phyloP scores from a whole-genome alignment of 2,329 filamentous ascomycete species.

The Drechslera avenae region DNA sequence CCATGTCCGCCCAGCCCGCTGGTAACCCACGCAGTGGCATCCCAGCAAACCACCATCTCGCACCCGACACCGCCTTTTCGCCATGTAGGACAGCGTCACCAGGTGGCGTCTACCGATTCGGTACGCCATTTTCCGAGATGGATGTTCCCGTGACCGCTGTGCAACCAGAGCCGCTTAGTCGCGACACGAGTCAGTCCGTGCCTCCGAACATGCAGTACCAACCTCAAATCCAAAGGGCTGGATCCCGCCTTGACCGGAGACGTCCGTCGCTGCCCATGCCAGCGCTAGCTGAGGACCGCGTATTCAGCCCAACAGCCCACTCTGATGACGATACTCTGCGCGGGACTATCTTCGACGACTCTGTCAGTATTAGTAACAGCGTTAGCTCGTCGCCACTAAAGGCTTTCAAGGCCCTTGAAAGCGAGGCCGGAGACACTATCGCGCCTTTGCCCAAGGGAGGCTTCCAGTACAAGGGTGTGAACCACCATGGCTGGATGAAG shows the following conservation, averaged over 20 bases:
- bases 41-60: slow-evolving; percentile 32
- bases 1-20: slow-evolving; percentile 42
- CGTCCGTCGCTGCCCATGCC: slow-evolving; percentile 74
- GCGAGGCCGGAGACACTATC: slow-evolving; percentile 28
- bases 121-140: slow-evolving; percentile 89
- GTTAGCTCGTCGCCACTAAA: slow-evolving; percentile 43
- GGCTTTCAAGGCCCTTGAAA: slow-evolving; percentile 27
- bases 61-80: slow-evolving; percentile 50
- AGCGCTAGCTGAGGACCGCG: slow-evolving; percentile 68
- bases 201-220: slow-evolving; percentile 89
- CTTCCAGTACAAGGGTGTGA: slow-evolving; percentile 57
- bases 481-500: slow-evolving; percentile 87
- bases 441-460: slow-evolving; percentile 45
- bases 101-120: slow-evolving; percentile 72
- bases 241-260: slow-evolving; percentile 55
- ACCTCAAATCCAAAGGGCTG: slow-evolving; percentile 55
- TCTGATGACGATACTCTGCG: slow-evolving; percentile 45
- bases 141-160: slow-evolving; percentile 82
- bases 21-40: slow-evolving; percentile 33
- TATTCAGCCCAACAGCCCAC: slow-evolving; percentile 48
- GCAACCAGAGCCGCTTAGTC: slow-evolving; percentile 71
- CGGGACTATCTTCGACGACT: slow-evolving; percentile 41
- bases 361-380: slow-evolving; percentile 21
- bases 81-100: slow-evolving; percentile 59
- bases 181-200: slow-evolving; percentile 85